Conservation (phyloP, 225 moss, liverwort and hornwort genomes). For the Pleurozium schreberi region DNA sequence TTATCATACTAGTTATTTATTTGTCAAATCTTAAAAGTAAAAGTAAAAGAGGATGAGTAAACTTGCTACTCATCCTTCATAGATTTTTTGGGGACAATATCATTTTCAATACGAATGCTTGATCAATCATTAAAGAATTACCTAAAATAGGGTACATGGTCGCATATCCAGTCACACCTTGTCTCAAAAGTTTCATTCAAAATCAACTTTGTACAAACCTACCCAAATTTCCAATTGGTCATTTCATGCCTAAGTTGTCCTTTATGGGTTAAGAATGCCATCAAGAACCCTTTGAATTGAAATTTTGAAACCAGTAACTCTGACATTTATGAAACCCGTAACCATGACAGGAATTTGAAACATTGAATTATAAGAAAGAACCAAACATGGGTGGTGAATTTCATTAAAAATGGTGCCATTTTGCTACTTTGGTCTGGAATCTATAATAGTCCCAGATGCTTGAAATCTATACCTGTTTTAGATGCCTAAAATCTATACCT, state of each 20-base stretch:
- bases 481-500: no score
- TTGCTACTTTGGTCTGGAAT: no score
- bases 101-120: accelerated
- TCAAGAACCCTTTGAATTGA: background rate
- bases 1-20: background rate
- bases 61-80: background rate
- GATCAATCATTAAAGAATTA: background rate
- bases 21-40: background rate
- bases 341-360: background rate
- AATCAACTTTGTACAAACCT: background rate
- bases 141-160: accelerated
- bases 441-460: no score
- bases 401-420: no score
- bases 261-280: background rate
- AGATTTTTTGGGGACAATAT: background rate
- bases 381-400: no score
- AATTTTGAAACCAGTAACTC: background rate
- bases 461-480: no score
- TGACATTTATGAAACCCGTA: background rate
- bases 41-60: background rate
- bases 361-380: background rate
- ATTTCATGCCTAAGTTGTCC: background rate
- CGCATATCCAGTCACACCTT: accelerated
- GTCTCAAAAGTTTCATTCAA: background rate
- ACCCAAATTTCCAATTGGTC: background rate